Percentiles rank a stretch among this genome's conserved stretches.
These are phyloP conservation scores for Ceriops tagal DNA, from an alignment of 345 rosid species.

Conservation along the genomic window DNA sequence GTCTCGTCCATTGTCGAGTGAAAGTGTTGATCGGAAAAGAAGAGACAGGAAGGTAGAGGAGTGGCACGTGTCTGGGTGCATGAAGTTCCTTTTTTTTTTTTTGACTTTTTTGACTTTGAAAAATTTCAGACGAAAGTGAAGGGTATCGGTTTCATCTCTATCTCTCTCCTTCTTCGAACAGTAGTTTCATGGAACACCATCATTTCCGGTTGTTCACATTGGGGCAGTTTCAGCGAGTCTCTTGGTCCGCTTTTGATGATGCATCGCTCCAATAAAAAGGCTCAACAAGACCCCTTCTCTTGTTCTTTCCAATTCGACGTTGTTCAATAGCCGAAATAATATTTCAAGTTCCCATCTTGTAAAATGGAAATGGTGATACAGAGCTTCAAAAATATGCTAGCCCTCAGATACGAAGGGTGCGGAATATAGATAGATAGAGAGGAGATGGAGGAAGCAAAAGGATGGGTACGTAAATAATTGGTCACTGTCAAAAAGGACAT, in stretches of 20 bases:
- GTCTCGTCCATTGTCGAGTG: too few species aligned
- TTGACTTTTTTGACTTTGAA: not conserved
- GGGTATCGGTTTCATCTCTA: not conserved
- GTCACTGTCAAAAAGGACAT: too few species aligned
- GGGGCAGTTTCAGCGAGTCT: slow-evolving; percentile 33
- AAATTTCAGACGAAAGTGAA: too few species aligned
- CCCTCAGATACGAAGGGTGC: not conserved
- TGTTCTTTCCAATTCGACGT: too few species aligned
- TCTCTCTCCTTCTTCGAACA: slow-evolving; percentile 17
- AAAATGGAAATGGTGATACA: too few species aligned
- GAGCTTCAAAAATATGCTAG: not conserved
- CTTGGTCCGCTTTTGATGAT: slow-evolving; percentile 31
- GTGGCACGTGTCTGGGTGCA: slow-evolving; percentile 48
- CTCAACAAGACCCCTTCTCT: slow-evolving; percentile 38
- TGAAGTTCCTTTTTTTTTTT: slow-evolving; percentile 15
- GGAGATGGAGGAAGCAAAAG: too few species aligned
- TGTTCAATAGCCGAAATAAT: too few species aligned
- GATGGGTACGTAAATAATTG: too few species aligned
- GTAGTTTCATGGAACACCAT: slow-evolving; percentile 45
- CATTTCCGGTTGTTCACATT: slow-evolving; percentile 41
- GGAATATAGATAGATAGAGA: too few species aligned
- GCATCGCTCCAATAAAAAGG: slow-evolving; percentile 29
- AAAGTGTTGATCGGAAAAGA: too few species aligned
- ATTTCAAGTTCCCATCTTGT: too few species aligned
- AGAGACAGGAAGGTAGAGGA: not conserved